Evolutionary conservation across 2,329 filamentous ascomycete species (phyloP), one percentile per base, ranked within the genome.

Genomic region (Ophiostoma angusticollis): DNA sequence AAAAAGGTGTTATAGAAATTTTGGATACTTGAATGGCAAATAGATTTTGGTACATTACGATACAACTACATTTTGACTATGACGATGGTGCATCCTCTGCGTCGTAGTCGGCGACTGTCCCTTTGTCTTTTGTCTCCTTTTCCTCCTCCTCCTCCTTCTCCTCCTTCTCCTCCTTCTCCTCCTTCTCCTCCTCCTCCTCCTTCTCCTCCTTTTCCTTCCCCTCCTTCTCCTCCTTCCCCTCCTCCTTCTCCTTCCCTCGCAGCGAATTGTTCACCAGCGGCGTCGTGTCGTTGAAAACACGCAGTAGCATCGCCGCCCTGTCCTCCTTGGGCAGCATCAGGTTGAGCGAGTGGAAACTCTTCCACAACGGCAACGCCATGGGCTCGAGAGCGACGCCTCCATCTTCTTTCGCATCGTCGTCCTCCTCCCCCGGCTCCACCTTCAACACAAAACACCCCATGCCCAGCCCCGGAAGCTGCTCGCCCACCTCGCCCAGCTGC

Each of bases 311-410:
- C 1, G 91, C 91, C 18, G 78, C 80, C 13, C 91, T 76, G 49
- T 98, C 91, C 58, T 98, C 91, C 65, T 98, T 98, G 35, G 91
- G 89, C 54, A 98, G 68, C 91, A 98, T 98, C 39, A 98, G 73
- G 58, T 98, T 98, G 43, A 96, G 69, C 16, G 82, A 89, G 50
- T 87, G 79, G 45, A 93, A 73, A 56, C 86, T 93, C 61, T 93
- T 81, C 91, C 91, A 98, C 21, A 98, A 65, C 4, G 91, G 91
- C 14, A 98, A 70, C 2, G 89, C 83, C 74, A 95, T 85, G 19
- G 74, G 68, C 64, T 96, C 89, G 18, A 62, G 58, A 4, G 47
- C 38, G 23, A 40, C 35, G 35, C 40, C 40, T 31, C 41, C 11
- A 25, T 27, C 8, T 37, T 25, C 32, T 14, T 41, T 33, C 0